phyloP scores from a whole-genome alignment of 2,329 filamentous ascomycete species.

The Phaeosphaeriaceae sp. region DNA sequence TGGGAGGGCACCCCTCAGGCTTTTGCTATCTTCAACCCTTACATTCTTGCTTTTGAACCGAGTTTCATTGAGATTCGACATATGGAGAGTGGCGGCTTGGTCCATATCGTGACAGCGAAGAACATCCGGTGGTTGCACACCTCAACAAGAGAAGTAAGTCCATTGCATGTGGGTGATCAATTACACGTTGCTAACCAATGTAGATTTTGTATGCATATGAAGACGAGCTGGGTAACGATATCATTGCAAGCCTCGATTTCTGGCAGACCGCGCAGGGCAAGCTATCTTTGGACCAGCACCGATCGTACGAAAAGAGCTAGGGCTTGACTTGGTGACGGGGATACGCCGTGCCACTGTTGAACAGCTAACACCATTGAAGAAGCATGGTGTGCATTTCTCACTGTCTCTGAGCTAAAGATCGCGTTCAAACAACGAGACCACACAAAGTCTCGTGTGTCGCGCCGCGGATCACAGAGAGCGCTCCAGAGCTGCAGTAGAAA shows the following conservation, averaged over 20 bases:
- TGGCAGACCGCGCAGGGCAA: constrained; percentile 63
- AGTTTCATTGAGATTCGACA: constrained; percentile 97
- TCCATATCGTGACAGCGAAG: constrained; percentile 95
- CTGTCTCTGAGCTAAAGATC: background rate
- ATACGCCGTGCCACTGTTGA: background rate
- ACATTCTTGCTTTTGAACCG: constrained; percentile 95
- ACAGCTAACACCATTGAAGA: background rate
- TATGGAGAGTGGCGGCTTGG: constrained; percentile 87
- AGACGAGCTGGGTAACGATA: constrained; percentile 90
- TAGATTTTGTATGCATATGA: constrained; percentile 98
- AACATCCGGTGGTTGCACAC: constrained; percentile 98
- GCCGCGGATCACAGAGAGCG: background rate
- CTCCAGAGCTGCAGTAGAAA: background rate
- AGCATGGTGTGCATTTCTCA: background rate
- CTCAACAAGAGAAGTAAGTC: constrained; percentile 86
- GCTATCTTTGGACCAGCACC: constrained; percentile 33
- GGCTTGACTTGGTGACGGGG: background rate
- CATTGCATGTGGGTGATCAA: background rate
- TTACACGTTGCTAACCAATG: constrained; percentile 17
- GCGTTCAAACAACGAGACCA: background rate
- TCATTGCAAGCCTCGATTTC: constrained; percentile 95
- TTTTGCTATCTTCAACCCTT: constrained; percentile 95
- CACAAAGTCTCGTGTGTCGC: background rate
- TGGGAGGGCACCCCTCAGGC: constrained; percentile 94
- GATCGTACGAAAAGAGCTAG: constrained; percentile 37